phyloP scores from a whole-genome alignment of 2,329 filamentous ascomycete species.

The Incumbomyces delicatus region DNA sequence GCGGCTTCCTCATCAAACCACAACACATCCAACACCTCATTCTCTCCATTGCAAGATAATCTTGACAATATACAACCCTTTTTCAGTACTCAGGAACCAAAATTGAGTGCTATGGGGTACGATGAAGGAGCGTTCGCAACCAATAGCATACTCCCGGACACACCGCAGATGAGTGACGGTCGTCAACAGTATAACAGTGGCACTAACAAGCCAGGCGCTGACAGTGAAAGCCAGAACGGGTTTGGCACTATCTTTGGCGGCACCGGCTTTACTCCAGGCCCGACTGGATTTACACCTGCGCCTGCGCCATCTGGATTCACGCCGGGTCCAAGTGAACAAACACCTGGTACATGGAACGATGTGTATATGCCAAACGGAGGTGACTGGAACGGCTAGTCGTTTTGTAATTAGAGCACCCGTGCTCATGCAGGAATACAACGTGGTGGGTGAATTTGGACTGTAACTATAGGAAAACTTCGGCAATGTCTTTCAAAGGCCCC shows the following conservation, averaged over 20 bases:
- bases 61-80: constrained; percentile 1
- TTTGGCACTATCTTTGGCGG: constrained; percentile 5
- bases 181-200: not conserved
- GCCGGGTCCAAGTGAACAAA: constrained; percentile 15
- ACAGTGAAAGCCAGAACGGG: constrained; percentile 1
- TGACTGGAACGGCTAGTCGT: constrained; percentile 10
- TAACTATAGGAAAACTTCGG: no score
- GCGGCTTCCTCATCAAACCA: constrained; percentile 7
- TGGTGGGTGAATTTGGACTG: no score
- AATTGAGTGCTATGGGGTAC: not conserved
- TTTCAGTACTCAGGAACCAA: not conserved
- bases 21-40: constrained; percentile 14
- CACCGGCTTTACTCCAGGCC: constrained; percentile 5
- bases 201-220: not conserved
- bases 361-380: constrained; percentile 12
- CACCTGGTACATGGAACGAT: constrained; percentile 15
- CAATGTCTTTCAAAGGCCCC: no score
- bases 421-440: no score
- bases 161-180: not conserved
- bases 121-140: not conserved
- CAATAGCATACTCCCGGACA: not conserved
- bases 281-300: constrained; percentile 3
- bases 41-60: constrained; percentile 9
- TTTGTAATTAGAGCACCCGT: no score
- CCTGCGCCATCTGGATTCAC: constrained; percentile 14